Percentiles rank a stretch among this genome's conserved stretches.
Evolutionary conservation across 2,329 filamentous ascomycete species (phyloP).

Genomic region (Tolypocladium paradoxum): DNA sequence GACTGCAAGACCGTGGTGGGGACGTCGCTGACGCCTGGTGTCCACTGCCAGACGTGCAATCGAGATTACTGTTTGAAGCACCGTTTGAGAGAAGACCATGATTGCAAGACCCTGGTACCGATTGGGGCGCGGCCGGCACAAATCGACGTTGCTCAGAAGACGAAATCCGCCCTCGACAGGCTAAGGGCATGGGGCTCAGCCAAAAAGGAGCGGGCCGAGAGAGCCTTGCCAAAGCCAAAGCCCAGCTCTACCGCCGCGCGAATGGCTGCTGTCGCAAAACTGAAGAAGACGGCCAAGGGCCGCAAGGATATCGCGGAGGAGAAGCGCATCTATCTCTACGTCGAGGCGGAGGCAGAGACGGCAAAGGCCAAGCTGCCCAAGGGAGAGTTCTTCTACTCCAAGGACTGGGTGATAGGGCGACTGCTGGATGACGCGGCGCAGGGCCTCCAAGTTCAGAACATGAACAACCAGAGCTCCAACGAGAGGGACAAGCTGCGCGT

Average conservation of each 20-base stretch:
- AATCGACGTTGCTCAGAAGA: conserved; percentile 47
- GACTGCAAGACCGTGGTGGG: conserved; percentile 62
- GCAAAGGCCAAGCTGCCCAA: conserved; percentile 73
- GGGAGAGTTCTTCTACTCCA: conserved; percentile 69
- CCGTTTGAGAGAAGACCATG: conserved; percentile 67
- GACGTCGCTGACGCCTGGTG: conserved; percentile 54
- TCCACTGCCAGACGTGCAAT: conserved; percentile 63
- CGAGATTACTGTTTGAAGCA: conserved; percentile 70
- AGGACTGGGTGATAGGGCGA: conserved; percentile 82
- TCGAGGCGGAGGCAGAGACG: conserved; percentile 83
- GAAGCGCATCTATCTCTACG: conserved; percentile 81
- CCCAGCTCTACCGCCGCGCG: conserved; percentile 53
- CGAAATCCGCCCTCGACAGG: conserved; percentile 63
- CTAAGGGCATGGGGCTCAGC: conserved; percentile 71
- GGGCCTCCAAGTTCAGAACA: conserved; percentile 67
- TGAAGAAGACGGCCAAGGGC: conserved; percentile 85
- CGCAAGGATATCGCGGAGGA: conserved; percentile 70
- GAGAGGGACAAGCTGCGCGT: conserved; percentile 75
- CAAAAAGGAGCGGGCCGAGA: conserved; percentile 54
- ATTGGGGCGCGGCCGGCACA: conserved; percentile 37
- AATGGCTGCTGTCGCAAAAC: conserved; percentile 57
- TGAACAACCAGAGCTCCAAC: conserved; percentile 67
- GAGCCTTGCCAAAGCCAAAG: conserved; percentile 51
- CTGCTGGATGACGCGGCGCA: conserved; percentile 70
- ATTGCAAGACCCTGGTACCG: conserved; percentile 65